Conservation (phyloP, 106 monocot genomes). For the Dendrobium officinale region DNA sequence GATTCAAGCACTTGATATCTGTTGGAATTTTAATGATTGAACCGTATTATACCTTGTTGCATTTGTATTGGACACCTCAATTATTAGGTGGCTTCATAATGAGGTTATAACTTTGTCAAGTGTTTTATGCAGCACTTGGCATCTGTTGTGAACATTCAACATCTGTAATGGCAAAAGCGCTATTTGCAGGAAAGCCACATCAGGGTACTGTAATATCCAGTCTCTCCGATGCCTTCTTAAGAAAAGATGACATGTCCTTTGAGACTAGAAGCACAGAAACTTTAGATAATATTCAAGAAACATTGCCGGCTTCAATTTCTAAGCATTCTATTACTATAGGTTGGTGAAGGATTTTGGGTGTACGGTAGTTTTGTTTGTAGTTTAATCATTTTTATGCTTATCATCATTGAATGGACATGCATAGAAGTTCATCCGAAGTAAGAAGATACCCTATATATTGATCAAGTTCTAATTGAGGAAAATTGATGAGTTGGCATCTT, state of each 20-base stretch:
- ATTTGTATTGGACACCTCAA: background rate
- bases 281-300: conserved; percentile 32
- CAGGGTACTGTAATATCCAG: conserved; percentile 12
- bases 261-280: conserved; percentile 31
- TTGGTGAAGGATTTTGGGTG: conserved; percentile 15
- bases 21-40: background rate
- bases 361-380: background rate
- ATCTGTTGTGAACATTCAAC: conserved; percentile 15
- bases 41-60: background rate
- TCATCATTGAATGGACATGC: background rate
- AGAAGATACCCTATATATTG: background rate
- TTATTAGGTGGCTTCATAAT: background rate
- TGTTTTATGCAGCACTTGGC: conserved; percentile 33
- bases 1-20: background rate
- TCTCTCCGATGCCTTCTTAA: conserved; percentile 11
- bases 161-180: conserved; percentile 70
- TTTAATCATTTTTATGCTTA: background rate
- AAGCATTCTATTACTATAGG: conserved; percentile 43
- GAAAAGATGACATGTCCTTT: conserved; percentile 14
- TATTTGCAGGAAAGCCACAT: conserved; percentile 49
- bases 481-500: background rate
- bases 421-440: background rate
- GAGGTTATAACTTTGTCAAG: conserved; percentile 4
- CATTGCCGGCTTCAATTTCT: conserved; percentile 23
- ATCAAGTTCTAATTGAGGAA: background rate